Conservation (phyloP, 148 eudicot species). For the Dysphania ambrosioides region DNA sequence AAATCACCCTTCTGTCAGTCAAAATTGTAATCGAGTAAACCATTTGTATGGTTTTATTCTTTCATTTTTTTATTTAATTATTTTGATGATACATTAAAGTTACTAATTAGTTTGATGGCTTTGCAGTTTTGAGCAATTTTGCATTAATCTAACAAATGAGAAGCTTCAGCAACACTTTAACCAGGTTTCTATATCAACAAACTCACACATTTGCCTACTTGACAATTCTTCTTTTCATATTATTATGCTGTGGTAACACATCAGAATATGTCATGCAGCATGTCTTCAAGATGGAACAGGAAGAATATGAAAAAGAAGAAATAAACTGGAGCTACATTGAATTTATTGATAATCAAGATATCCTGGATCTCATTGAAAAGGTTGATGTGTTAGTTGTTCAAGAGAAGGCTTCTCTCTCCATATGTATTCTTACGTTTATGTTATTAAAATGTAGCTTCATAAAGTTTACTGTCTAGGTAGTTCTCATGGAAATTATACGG, state of each 20-base stretch:
- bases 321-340: constrained; percentile 99
- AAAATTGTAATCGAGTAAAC: neutral
- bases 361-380: constrained; percentile 97
- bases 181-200: constrained; percentile 49
- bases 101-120: constrained; percentile 19
- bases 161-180: constrained; percentile 99
- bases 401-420: no score
- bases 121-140: constrained; percentile 97
- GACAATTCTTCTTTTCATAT: constrained; percentile 1
- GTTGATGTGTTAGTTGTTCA: constrained; percentile 39
- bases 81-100: constrained; percentile 2
- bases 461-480: no score
- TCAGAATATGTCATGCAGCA: constrained; percentile 51
- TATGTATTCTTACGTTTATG: neutral
- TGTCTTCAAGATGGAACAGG: constrained; percentile 99
- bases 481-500: no score
- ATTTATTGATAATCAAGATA: constrained; percentile 91
- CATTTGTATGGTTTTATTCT: neutral
- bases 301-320: constrained; percentile 94
- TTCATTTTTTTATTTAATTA: neutral
- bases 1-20: neutral
- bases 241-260: constrained; percentile 13
- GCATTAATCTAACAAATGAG: constrained; percentile 97
- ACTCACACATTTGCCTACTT: constrained; percentile 11
- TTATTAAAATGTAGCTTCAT: neutral